phyloP scores from a whole-genome alignment of 768 basidiomycete species.

The Termitomyces titanicus region DNA sequence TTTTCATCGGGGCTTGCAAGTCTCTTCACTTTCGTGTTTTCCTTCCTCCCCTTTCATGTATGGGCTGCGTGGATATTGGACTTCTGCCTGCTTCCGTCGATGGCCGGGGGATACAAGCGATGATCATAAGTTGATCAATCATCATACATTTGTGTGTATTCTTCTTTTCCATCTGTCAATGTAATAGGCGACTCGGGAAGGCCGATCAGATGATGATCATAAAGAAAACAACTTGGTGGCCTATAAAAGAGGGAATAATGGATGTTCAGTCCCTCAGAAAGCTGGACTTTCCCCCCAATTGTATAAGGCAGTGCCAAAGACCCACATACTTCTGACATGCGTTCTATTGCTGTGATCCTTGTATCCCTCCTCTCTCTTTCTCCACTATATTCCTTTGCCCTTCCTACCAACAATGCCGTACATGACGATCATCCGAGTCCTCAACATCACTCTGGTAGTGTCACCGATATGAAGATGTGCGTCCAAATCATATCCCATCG shows the following conservation, averaged over 20 bases:
- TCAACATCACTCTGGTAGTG: background rate
- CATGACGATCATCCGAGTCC: too few relatives aligned
- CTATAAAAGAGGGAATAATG: background rate
- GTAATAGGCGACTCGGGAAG: too few relatives aligned
- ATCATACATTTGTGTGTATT: too few relatives aligned
- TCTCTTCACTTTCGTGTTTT: background rate
- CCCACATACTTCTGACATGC: background rate
- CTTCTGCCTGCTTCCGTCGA: too few relatives aligned
- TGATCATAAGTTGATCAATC: too few relatives aligned
- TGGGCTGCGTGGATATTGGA: too few relatives aligned
- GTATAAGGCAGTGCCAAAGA: background rate
- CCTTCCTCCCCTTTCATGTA: too few relatives aligned
- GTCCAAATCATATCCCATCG: background rate
- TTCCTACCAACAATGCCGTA: too few relatives aligned
- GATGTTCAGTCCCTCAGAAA: background rate
- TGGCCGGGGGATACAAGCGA: too few relatives aligned
- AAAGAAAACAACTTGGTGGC: background rate
- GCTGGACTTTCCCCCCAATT: constrained; percentile 3
- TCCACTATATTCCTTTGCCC: background rate
- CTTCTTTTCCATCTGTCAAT: too few relatives aligned
- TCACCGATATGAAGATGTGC: background rate
- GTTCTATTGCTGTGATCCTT: background rate
- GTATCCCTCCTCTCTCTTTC: background rate
- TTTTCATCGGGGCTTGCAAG: background rate
- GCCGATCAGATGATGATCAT: background rate